Conservation (phyloP, 768 basidiomycete species). For the Collybiopsis luxurians region DNA sequence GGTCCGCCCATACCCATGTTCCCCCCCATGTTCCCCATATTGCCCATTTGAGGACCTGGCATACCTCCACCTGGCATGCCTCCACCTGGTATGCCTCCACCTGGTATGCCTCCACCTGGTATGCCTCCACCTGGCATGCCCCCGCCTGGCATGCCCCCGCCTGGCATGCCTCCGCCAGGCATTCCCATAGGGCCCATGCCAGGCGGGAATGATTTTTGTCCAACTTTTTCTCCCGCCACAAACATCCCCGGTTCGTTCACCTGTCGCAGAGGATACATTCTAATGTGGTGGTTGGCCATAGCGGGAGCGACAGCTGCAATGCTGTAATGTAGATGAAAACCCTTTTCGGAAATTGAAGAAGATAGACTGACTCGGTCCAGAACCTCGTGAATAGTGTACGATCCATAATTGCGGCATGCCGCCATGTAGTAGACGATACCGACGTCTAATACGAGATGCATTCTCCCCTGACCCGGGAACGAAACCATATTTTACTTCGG, state of each 20-base stretch:
- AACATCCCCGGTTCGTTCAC: conserved; percentile 66
- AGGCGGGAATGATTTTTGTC: conserved; percentile 57
- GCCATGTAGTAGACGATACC: conserved; percentile 71
- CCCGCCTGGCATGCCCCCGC: conserved; percentile 15
- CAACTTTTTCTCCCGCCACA: conserved; percentile 69
- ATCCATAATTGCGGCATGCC: conserved; percentile 73
- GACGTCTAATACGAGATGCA: conserved; percentile 68
- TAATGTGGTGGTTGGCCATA: conserved; percentile 58
- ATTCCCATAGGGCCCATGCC: conserved; percentile 23
- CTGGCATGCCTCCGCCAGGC: conserved; percentile 29
- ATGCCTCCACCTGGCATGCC: conserved; percentile 23
- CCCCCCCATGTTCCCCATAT: conserved; percentile 20
- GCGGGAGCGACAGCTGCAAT: conserved; percentile 56
- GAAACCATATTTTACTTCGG: conserved; percentile 74
- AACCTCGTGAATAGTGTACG: conserved; percentile 74
- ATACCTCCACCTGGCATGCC: conserved; percentile 23
- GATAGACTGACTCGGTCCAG: conserved; percentile 43
- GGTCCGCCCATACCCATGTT: conserved; percentile 11
- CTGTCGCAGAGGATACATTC: conserved; percentile 67
- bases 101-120: conserved; percentile 27
- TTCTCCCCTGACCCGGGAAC: conserved; percentile 62
- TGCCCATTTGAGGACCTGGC: conserved; percentile 21
- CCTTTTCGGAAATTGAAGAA: conserved; percentile 10
- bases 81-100: conserved; percentile 15
- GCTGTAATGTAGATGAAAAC: neutral